Conservation (phyloP, 306 rosid species). For the Astragalus glycyphyllos region DNA sequence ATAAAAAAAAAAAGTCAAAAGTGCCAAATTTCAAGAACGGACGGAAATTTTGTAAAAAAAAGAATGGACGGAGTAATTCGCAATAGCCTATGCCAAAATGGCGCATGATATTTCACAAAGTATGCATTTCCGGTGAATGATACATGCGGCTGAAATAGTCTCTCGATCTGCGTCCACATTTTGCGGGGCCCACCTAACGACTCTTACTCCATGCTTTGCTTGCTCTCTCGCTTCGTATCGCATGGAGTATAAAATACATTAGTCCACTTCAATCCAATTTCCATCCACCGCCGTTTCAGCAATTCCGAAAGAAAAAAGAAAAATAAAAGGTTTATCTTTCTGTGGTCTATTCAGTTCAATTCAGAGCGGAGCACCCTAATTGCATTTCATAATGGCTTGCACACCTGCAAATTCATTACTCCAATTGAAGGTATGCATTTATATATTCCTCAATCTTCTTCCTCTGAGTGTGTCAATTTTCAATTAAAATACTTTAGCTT, state of each 20-base stretch:
- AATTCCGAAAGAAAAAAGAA: neutral
- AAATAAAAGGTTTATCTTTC: constrained; percentile 22
- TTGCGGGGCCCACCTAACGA: constrained; percentile 30
- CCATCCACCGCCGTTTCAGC: neutral
- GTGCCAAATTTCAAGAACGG: no score
- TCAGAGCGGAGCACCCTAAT: constrained; percentile 8
- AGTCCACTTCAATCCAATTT: neutral
- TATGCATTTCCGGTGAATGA: neutral
- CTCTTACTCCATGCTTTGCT: neutral
- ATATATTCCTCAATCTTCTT: neutral
- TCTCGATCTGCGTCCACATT: constrained; percentile 40
- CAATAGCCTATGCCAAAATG: no score
- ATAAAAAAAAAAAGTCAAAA: no score
- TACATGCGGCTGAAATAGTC: constrained; percentile 23
- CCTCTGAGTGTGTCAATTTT: neutral
- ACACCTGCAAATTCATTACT: constrained; percentile 65
- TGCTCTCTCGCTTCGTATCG: neutral
- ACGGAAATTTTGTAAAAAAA: no score
- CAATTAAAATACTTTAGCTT: neutral
- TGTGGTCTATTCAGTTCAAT: neutral
- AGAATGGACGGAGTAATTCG: no score
- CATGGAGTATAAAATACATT: neutral
- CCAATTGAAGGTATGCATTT: constrained; percentile 57
- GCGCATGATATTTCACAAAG: no score
- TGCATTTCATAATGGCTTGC: constrained; percentile 68